Evolutionary conservation across 2,329 filamentous ascomycete species (phyloP).

Genomic region (Ascochyta rabiei): DNA sequence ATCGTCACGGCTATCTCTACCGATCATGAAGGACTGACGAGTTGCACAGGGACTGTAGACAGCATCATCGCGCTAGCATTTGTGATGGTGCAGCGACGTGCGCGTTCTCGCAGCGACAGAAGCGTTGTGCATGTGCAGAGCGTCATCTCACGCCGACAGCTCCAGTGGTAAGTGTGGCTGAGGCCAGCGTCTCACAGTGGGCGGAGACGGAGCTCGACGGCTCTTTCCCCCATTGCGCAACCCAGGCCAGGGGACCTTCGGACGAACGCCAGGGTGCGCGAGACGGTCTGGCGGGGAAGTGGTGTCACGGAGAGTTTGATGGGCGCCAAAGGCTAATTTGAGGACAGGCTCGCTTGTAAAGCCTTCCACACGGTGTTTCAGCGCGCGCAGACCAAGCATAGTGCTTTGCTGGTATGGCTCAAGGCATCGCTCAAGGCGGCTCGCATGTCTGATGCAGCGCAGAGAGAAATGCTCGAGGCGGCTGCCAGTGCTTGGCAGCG

Average conservation of each 20-base stretch:
- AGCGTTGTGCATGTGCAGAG: slow-evolving; percentile 45
- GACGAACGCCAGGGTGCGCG: slow-evolving; percentile 21
- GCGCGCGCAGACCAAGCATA: slow-evolving; percentile 74
- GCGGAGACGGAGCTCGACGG: slow-evolving; percentile 17
- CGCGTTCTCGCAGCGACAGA: slow-evolving; percentile 48
- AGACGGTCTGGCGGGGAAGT: slow-evolving; percentile 27
- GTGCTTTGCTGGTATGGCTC: slow-evolving; percentile 71
- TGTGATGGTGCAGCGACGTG: slow-evolving; percentile 65
- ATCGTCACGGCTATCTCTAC: slow-evolving; percentile 21
- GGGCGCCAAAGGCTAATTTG: slow-evolving; percentile 23
- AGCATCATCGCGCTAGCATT: slow-evolving; percentile 70
- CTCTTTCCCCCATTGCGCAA: slow-evolving; percentile 8
- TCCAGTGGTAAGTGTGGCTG: slow-evolving; percentile 63
- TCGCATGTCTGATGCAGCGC: slow-evolving; percentile 34
- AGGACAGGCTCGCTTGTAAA: slow-evolving; percentile 66
- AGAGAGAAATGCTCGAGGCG: slow-evolving; percentile 38
- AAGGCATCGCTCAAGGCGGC: slow-evolving; percentile 42
- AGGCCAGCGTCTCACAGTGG: slow-evolving; percentile 30
- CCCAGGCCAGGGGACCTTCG: slow-evolving; percentile 1
- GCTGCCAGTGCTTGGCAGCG: slow-evolving; percentile 23
- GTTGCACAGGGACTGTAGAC: slow-evolving; percentile 63
- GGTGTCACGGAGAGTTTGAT: slow-evolving; percentile 14
- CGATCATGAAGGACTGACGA: slow-evolving; percentile 25
- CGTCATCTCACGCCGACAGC: slow-evolving; percentile 64
- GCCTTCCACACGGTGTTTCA: slow-evolving; percentile 73